Evolutionary conservation across 768 basidiomycete genomes (phyloP), one percentile per base, ranked within the genome.

Genomic region (Mrakia gelida): DNA sequence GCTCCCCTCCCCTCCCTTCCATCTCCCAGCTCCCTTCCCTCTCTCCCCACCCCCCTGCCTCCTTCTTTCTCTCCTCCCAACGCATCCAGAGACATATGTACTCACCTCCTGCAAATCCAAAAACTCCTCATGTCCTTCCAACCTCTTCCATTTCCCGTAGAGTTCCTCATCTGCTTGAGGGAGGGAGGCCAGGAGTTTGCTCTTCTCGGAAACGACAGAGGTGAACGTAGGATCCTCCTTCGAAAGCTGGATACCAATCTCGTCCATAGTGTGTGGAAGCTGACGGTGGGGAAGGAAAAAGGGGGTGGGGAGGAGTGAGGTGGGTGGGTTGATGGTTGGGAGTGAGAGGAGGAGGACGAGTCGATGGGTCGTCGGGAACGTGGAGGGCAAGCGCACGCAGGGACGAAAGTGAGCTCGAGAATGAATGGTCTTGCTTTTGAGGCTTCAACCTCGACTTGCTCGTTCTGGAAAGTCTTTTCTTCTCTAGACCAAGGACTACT

Each of bases 61-160:
- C 67, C 28, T 9, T 16, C 45, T 54, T 28, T 18, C n/a, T 18
- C 7, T 28, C n/a, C 71, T 10, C 3, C 15, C 74, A 7, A 38
- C 52, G 4, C 30, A 2, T 41, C 34, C 38, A 38, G 4, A 65
- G 34, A 23, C n/a, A 59, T 34, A 6, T 3, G 63, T 28, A 82
- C 82, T 75, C 28, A 84, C 84, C 84, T 85, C 84, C 79, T 86
- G 85, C 34, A 86, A 81, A 16, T 84, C 92, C 54, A 98, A 90
- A 87, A 99, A 94, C 83, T 99, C 95, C 49, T 95, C 88, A 82
- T 99, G 96, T 70, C 94, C 91, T 73, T 92, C 89, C 71, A 99
- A 91, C 83, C 94, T 94, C 89, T 97, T 96, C 89, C 93, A 97
- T 85, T 95, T 97, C 85, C 93, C 90, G 84, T 98, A 99, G 79